Conservation (phyloP, 2,329 filamentous ascomycete species). For the Diaporthe aspalathi region DNA sequence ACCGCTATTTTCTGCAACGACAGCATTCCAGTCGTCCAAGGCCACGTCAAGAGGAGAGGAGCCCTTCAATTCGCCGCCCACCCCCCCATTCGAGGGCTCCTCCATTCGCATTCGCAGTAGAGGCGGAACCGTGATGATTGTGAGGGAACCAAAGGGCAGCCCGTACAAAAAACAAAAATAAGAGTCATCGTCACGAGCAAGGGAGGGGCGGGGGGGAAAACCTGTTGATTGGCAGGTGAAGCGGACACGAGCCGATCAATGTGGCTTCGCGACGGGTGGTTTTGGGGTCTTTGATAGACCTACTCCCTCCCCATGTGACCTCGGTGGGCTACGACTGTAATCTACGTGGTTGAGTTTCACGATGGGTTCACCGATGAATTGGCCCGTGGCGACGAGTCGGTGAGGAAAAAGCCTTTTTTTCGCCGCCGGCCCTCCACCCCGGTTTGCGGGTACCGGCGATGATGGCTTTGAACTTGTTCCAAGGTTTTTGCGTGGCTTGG, state of each 20-base stretch:
- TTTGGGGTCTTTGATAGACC: slow-evolving; percentile 17
- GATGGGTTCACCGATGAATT: slow-evolving; percentile 27
- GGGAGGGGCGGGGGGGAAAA: slow-evolving; percentile 9
- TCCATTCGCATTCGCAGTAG: slow-evolving; percentile 16
- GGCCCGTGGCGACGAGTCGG: slow-evolving; percentile 23
- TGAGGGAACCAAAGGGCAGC: background rate
- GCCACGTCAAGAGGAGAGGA: slow-evolving; percentile 19
- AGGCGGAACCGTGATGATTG: slow-evolving; percentile 16
- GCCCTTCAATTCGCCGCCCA: background rate
- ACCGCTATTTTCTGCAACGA: slow-evolving; percentile 12
- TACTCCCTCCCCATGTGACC: slow-evolving; percentile 28
- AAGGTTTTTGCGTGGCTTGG: slow-evolving; percentile 20
- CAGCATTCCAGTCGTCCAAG: slow-evolving; percentile 25
- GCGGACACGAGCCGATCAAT: slow-evolving; percentile 24
- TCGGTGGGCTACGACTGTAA: slow-evolving; percentile 1
- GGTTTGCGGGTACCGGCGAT: slow-evolving; percentile 27
- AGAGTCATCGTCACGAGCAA: slow-evolving; percentile 34
- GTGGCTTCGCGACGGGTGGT: slow-evolving; percentile 8
- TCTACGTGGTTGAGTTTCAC: slow-evolving; percentile 28
- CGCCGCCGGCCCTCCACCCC: slow-evolving; percentile 11
- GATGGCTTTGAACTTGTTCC: slow-evolving; percentile 1
- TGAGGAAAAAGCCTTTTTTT: background rate
- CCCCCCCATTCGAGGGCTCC: background rate
- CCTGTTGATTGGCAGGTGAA: slow-evolving; percentile 21
- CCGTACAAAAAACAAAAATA: no score